Conservation (phyloP, 148 eudicot genomes). For the Dysphania ambrosioides region DNA sequence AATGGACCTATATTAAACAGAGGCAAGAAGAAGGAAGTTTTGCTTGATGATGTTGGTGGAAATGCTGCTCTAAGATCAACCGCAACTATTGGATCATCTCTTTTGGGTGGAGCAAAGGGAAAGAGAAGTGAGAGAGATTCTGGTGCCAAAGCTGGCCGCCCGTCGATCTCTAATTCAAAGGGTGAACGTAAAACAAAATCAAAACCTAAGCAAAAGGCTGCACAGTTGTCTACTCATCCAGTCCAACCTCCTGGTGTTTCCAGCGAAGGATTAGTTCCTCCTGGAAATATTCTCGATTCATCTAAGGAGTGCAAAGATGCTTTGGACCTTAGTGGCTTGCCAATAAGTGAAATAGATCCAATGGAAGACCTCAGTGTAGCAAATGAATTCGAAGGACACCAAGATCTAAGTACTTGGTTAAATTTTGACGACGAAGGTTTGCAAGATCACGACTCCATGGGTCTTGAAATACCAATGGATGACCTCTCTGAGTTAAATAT, state of each 20-base stretch:
- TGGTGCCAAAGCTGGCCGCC: constrained; percentile 51
- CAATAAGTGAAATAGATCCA: constrained; percentile 50
- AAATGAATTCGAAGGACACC: constrained; percentile 51
- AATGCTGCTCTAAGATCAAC: constrained; percentile 41
- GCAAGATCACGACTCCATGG: constrained; percentile 54
- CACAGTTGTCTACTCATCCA: constrained; percentile 58
- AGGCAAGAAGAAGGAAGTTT: constrained; percentile 80
- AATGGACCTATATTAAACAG: constrained; percentile 68
- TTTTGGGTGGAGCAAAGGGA: constrained; percentile 67
- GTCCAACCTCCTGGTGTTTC: constrained; percentile 41
- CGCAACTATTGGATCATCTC: constrained; percentile 36
- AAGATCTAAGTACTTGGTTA: constrained; percentile 69
- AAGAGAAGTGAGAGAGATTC: constrained; percentile 81
- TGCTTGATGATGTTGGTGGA: constrained; percentile 71
- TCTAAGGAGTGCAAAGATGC: constrained; percentile 44
- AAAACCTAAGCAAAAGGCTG: constrained; percentile 80
- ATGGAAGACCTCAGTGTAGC: constrained; percentile 60
- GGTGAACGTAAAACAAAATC: constrained; percentile 79
- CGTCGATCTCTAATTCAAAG: constrained; percentile 45
- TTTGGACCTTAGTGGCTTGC: constrained; percentile 45
- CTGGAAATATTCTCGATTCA: constrained; percentile 39
- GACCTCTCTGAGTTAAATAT: constrained; percentile 71
- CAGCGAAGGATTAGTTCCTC: constrained; percentile 40
- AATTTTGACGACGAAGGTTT: constrained; percentile 67
- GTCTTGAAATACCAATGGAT: constrained; percentile 87